These are phyloP conservation scores for Arabidopsis lyrata DNA, from an alignment of 441 rosid species.

Conservation along the genomic window DNA sequence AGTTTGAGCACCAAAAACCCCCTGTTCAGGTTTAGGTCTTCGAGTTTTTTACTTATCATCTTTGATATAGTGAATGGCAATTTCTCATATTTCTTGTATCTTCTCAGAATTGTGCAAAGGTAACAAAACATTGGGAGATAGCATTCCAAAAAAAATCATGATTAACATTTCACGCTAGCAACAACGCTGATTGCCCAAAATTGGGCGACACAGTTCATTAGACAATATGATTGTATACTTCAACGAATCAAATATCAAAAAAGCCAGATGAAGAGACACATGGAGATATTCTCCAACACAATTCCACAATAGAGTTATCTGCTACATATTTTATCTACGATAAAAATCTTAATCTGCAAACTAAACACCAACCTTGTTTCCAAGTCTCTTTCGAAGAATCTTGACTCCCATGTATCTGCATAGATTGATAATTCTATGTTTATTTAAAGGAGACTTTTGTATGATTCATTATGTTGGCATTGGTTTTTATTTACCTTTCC, in stretches of 20 bases:
- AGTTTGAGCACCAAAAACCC: too few species aligned
- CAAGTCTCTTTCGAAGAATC: constrained; percentile 81
- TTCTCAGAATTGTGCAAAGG: too few species aligned
- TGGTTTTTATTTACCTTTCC: constrained; percentile 65
- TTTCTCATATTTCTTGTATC: too few species aligned
- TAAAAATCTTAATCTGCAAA: constrained; percentile 10
- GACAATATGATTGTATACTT: constrained; percentile 33
- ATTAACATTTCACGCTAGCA: too few species aligned
- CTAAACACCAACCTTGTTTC: constrained; percentile 61
- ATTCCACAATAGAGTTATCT: neutral
- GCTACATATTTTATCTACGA: neutral
- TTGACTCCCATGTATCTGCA: constrained; percentile 92
- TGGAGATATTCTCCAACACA: constrained; percentile 17
- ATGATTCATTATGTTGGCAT: constrained; percentile 30
- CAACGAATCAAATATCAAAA: constrained; percentile 35
- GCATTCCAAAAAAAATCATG: too few species aligned
- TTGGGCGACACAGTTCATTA: too few species aligned
- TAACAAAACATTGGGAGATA: too few species aligned
- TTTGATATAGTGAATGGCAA: too few species aligned
- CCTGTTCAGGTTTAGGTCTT: too few species aligned
- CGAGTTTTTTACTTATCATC: too few species aligned
- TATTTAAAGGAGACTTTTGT: constrained; percentile 6
- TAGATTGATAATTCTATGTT: constrained; percentile 35
- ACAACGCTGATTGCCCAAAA: too few species aligned
- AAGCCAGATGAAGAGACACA: constrained; percentile 7